Conservation (phyloP, 2,329 filamentous ascomycete species). For the Xylaria sp. region DNA sequence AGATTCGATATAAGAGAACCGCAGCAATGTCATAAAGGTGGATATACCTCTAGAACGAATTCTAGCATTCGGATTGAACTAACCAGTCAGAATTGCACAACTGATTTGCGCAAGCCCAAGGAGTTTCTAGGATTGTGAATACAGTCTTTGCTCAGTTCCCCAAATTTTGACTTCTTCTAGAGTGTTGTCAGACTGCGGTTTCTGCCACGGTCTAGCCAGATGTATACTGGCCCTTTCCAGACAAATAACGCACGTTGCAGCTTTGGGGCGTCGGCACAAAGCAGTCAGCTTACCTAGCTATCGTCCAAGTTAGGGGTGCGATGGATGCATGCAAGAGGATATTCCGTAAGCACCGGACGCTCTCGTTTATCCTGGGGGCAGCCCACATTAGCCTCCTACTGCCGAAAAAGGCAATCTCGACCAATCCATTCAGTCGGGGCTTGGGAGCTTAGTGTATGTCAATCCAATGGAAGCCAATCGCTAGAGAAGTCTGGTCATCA, state of each 20-base stretch:
- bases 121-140: constrained; percentile 17
- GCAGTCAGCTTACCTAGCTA: constrained; percentile 29
- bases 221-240: constrained; percentile 11
- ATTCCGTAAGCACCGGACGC: constrained; percentile 29
- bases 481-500: neutral
- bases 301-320: constrained; percentile 13
- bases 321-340: constrained; percentile 31
- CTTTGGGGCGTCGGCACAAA: constrained; percentile 14
- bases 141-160: constrained; percentile 28
- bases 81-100: constrained; percentile 26
- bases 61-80: constrained; percentile 27
- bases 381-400: constrained; percentile 6
- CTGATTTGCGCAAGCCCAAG: constrained; percentile 9
- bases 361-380: constrained; percentile 2
- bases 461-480: neutral
- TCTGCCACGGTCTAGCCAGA: constrained; percentile 6
- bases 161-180: constrained; percentile 17
- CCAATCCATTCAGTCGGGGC: neutral
- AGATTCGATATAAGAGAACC: constrained; percentile 20
- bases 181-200: constrained; percentile 1
- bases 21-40: constrained; percentile 27
- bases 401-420: constrained; percentile 14
- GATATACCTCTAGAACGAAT: constrained; percentile 37
- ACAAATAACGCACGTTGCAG: constrained; percentile 20
- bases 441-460: constrained; percentile 20